Base-by-base conservation (phyloP, 2,329 filamentous ascomycete species). In the Zasmidium cellare region DNA sequence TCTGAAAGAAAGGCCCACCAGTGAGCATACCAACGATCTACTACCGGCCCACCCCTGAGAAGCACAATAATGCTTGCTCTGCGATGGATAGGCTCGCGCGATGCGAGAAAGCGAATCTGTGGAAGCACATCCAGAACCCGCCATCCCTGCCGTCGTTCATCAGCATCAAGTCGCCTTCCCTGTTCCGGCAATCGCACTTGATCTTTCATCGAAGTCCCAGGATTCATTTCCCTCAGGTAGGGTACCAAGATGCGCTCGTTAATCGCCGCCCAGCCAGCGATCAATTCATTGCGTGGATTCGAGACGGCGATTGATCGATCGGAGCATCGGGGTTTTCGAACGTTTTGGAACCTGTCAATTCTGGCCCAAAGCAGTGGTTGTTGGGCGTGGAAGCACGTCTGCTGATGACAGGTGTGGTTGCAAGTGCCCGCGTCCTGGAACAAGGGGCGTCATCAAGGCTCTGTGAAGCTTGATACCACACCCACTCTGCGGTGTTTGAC, bases 281-380 rank as follows among this genome's bases (percentile, higher is more conserved):
- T 49, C 46, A 28, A 49, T 19, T 11, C 11, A 41, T 9, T 28
- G 6, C 5, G 11, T 28, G 5, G 25, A 28, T n/a, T n/a, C n/a
- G n/a, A n/a, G n/a, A 24, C 20, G 22, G 19, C 22, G 46, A n/a
- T 24, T 28, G 25, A 28, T 28, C 25, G 25, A 28, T 28, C n/a
- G n/a, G n/a, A n/a, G n/a, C n/a, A n/a, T n/a, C n/a, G n/a, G n/a
- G n/a, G n/a, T n/a, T n/a, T n/a, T 28, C 25, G 46, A 9, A 11
- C 14, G 35, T n/a, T 41, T 9, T 49, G 46, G 25, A 28, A 49
- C 22, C 46, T 49, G 46, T 49, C 46, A 49, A 12, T 25, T 49
- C 22, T 49, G 35, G 50, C 50, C 50, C 50, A 20, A 22, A 49
- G 45, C 24, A 22, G 20, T 47, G 53, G 45, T 51, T 57, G 51